Evolutionary conservation across 139 green algal genomes (phyloP).

Genomic region (Micromonas pusilla): DNA sequence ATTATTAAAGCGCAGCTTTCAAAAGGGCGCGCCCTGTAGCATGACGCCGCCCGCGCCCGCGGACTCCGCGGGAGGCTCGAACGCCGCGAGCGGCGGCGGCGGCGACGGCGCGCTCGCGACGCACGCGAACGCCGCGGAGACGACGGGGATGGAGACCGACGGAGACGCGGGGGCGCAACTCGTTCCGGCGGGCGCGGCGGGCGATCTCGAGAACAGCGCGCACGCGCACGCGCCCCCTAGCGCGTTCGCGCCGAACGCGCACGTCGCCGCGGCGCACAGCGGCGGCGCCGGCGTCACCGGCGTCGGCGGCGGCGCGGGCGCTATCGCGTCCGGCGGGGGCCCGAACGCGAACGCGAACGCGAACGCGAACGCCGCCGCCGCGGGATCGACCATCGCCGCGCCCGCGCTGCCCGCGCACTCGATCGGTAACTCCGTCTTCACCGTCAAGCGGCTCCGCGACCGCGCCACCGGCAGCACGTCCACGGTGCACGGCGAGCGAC

Average conservation of each 20-base stretch:
- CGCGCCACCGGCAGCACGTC: background rate
- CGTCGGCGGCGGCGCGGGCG: too few relatives aligned
- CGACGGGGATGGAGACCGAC: background rate
- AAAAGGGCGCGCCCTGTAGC: too few relatives aligned
- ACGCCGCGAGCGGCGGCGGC: background rate
- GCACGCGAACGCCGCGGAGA: background rate
- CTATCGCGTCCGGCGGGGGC: too few relatives aligned
- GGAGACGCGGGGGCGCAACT: background rate
- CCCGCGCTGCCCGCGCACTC: background rate
- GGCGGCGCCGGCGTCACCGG: too few relatives aligned
- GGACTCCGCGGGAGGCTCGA: background rate
- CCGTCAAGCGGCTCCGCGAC: background rate
- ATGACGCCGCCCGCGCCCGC: too few relatives aligned
- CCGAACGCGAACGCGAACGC: background rate
- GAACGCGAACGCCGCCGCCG: background rate
- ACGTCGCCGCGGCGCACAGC: too few relatives aligned
- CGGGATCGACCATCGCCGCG: background rate
- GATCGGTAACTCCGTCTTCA: conserved; percentile 5
- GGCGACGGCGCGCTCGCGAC: background rate
- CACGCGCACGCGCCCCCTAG: too few relatives aligned
- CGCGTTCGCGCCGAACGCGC: too few relatives aligned
- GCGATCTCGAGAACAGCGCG: too few relatives aligned
- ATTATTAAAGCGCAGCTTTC: too few relatives aligned
- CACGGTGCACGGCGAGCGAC: background rate
- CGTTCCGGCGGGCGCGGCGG: too few relatives aligned